These are phyloP conservation scores for Cutaneotrichosporon spelunceum DNA, from an alignment of 1,284 basidiomycete genomes.

Conservation along the genomic window DNA sequence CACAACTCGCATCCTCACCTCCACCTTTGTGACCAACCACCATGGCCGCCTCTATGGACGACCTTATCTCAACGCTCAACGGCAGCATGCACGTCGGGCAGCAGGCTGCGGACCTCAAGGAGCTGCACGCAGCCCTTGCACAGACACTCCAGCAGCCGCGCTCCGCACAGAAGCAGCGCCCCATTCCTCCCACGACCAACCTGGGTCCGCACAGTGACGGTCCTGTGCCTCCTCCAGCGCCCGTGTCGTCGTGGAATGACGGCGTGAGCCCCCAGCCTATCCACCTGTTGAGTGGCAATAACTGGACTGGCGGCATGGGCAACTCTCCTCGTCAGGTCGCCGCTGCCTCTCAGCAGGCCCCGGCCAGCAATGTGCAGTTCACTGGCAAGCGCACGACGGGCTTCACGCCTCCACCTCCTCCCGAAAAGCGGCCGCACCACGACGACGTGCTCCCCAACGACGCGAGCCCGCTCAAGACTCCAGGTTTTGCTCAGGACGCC, in stretches of 20 bases:
- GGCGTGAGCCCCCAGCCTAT: constrained; percentile 23
- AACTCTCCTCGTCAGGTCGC: constrained; percentile 29
- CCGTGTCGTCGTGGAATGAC: constrained; percentile 47
- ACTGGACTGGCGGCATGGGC: constrained; percentile 22
- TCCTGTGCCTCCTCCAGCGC: constrained; percentile 43
- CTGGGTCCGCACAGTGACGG: constrained; percentile 24
- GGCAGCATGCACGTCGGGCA: constrained; percentile 42
- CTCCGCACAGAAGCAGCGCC: constrained; percentile 25
- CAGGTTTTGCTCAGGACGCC: constrained; percentile 42
- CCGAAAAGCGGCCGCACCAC: constrained; percentile 31
- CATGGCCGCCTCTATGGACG: constrained; percentile 35
- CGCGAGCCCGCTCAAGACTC: constrained; percentile 35
- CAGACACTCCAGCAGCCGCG: constrained; percentile 17
- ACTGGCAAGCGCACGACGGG: constrained; percentile 30
- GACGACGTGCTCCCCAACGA: constrained; percentile 32
- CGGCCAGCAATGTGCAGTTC: constrained; percentile 2
- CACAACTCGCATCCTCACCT: background rate
- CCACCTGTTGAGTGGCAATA: constrained; percentile 12
- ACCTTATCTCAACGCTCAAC: constrained; percentile 47
- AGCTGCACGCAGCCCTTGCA: constrained; percentile 28
- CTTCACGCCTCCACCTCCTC: constrained; percentile 20
- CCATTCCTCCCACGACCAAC: constrained; percentile 33
- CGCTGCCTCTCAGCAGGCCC: background rate
- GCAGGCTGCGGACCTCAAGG: constrained; percentile 42
- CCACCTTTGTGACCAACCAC: background rate